Evolutionary conservation across 1,284 basidiomycete species (phyloP).

Genomic region (Ceratobasidium sp.): DNA sequence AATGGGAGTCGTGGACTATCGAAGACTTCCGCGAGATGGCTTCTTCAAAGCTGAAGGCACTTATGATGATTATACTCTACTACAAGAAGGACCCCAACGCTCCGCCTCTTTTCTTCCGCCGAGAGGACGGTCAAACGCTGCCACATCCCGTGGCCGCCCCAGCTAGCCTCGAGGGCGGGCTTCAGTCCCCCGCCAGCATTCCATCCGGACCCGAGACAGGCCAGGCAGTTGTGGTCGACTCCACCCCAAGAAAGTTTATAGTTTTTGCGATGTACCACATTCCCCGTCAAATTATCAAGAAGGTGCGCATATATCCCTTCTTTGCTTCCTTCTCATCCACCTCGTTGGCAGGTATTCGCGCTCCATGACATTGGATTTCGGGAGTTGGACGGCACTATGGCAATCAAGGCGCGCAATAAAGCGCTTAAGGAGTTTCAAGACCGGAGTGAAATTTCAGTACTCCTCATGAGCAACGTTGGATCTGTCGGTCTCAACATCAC

Average conservation of each 20-base stretch:
- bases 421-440: neutral
- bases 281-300: neutral
- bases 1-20: neutral
- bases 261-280: slow-evolving; percentile 10
- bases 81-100: neutral
- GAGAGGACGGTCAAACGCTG: neutral
- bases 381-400: slow-evolving; percentile 13
- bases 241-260: neutral
- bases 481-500: slow-evolving; percentile 5
- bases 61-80: neutral
- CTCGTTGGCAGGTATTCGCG: neutral
- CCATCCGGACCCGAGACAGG: too few relatives aligned
- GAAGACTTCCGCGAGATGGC: neutral
- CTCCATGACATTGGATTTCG: neutral
- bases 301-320: neutral
- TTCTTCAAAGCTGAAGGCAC: neutral
- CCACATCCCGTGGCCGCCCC: neutral
- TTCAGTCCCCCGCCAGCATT: too few relatives aligned
- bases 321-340: neutral
- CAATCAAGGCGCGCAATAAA: neutral
- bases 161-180: too few relatives aligned
- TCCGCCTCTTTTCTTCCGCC: neutral
- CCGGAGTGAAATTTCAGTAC: neutral
- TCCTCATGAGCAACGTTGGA: slow-evolving; percentile 15
- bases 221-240: too few relatives aligned